phyloP scores from a whole-genome alignment of 1,284 basidiomycete species.

The Ceratobasidium sp. region DNA sequence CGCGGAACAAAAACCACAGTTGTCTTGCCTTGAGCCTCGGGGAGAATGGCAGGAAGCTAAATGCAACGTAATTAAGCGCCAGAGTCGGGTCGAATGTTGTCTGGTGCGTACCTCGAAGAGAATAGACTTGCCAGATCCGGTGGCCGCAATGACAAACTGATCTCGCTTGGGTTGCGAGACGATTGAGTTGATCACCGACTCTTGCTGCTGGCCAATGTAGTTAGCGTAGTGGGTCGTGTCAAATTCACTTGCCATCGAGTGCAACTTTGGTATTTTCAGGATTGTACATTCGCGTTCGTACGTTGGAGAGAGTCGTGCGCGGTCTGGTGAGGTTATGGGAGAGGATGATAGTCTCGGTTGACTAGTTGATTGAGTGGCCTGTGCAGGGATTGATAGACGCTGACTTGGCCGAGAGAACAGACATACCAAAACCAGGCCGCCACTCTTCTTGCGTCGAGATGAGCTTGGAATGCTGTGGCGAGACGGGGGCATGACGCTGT shows the following conservation, averaged over 20 bases:
- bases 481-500: neutral
- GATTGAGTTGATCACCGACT: conserved; percentile 29
- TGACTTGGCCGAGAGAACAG: neutral
- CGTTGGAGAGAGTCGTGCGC: neutral
- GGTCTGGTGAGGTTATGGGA: neutral
- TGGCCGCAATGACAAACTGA: conserved; percentile 36
- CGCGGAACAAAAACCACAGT: conserved; percentile 38
- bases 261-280: conserved; percentile 14
- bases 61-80: neutral
- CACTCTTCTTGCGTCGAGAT: neutral
- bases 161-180: conserved; percentile 16
- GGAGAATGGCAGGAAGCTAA: conserved; percentile 35
- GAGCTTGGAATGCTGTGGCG: neutral
- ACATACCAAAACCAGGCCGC: neutral
- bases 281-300: conserved; percentile 14
- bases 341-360: neutral
- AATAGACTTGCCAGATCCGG: conserved; percentile 36
- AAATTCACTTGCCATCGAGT: conserved; percentile 15
- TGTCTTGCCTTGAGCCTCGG: conserved; percentile 4
- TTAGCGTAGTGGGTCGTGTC: neutral
- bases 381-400: neutral
- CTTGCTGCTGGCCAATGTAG: conserved; percentile 14
- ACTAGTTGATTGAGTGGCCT: neutral
- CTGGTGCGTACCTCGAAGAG: conserved; percentile 20
- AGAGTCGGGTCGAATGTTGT: neutral